phyloP scores from a whole-genome alignment of 768 basidiomycete genomes.

The Tylopilus rubrobrunneus region DNA sequence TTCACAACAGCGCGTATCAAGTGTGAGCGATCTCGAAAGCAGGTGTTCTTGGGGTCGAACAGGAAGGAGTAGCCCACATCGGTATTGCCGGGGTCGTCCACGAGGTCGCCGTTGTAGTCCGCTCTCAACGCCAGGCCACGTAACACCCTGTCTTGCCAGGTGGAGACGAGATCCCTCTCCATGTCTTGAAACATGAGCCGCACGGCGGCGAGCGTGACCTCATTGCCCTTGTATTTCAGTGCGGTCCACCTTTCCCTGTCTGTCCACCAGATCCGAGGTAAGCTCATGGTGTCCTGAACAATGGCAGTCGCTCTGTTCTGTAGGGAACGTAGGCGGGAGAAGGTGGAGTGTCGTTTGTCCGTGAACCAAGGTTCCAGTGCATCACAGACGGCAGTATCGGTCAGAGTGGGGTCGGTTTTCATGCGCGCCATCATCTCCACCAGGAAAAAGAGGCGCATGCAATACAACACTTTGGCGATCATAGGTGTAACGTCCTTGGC shows the following conservation, averaged over 20 bases:
- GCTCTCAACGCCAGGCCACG: conserved; percentile 1
- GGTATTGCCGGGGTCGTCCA: conserved; percentile 19
- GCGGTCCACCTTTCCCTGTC: not conserved
- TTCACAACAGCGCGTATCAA: not conserved
- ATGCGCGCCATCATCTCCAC: not conserved
- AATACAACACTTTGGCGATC: conserved; percentile 10
- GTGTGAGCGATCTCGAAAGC: not conserved
- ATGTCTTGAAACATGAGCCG: not conserved
- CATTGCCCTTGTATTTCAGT: conserved; percentile 1
- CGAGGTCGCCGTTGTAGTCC: conserved; percentile 4
- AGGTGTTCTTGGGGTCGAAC: not conserved
- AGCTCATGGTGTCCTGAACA: not conserved
- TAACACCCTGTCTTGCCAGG: conserved; percentile 17
- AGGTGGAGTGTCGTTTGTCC: conserved; percentile 4
- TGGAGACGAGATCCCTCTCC: not conserved
- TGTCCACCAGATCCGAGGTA: conserved; percentile 7
- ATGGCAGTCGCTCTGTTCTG: conserved; percentile 3
- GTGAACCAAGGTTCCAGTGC: not conserved
- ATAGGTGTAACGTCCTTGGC: not conserved
- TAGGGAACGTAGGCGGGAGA: conserved; percentile 3
- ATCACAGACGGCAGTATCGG: not conserved
- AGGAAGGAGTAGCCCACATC: conserved; percentile 1
- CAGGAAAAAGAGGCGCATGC: conserved; percentile 6
- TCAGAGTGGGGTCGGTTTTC: not conserved
- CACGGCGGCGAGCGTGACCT: not conserved